phyloP scores from a whole-genome alignment of 1,284 basidiomycete species.

The Ustilago nuda region DNA sequence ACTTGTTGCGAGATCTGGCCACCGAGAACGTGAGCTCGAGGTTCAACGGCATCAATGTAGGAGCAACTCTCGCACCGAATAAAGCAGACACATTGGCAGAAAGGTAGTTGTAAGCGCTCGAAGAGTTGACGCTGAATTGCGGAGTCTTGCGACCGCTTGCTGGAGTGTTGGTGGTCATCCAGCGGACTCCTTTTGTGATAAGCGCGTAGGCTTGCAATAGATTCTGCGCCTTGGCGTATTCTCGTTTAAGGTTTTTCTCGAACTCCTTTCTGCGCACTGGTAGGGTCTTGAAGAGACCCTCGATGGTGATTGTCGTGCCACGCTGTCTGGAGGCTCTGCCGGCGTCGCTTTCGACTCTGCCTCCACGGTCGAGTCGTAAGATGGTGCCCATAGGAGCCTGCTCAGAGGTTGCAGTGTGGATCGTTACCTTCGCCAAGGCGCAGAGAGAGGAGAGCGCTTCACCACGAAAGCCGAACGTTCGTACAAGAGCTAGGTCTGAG shows the following conservation, averaged over 20 bases:
- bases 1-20: slow-evolving; percentile 6
- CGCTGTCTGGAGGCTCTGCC: slow-evolving; percentile 78
- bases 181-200: slow-evolving; percentile 76
- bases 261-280: slow-evolving; percentile 94
- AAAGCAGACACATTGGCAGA: slow-evolving; percentile 79
- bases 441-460: slow-evolving; percentile 95
- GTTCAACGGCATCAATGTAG: slow-evolving; percentile 78
- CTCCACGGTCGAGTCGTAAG: slow-evolving; percentile 53
- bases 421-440: slow-evolving; percentile 76
- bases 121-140: slow-evolving; percentile 81
- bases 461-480: slow-evolving; percentile 94
- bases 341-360: slow-evolving; percentile 53
- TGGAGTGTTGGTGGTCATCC: slow-evolving; percentile 80
- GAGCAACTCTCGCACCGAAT: slow-evolving; percentile 85
- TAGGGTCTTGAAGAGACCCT: slow-evolving; percentile 81
- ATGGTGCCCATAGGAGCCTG: slow-evolving; percentile 66
- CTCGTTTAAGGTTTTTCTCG: slow-evolving; percentile 87
- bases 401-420: slow-evolving; percentile 61
- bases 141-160: slow-evolving; percentile 80
- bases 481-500: slow-evolving; percentile 79
- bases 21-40: slow-evolving; percentile 71
- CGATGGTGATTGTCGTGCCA: slow-evolving; percentile 85
- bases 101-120: slow-evolving; percentile 71
- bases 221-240: slow-evolving; percentile 85
- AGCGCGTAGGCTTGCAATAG: slow-evolving; percentile 91